Conservation (phyloP, 176 grass and related monocot genomes). For the Neostapfia colusana region DNA sequence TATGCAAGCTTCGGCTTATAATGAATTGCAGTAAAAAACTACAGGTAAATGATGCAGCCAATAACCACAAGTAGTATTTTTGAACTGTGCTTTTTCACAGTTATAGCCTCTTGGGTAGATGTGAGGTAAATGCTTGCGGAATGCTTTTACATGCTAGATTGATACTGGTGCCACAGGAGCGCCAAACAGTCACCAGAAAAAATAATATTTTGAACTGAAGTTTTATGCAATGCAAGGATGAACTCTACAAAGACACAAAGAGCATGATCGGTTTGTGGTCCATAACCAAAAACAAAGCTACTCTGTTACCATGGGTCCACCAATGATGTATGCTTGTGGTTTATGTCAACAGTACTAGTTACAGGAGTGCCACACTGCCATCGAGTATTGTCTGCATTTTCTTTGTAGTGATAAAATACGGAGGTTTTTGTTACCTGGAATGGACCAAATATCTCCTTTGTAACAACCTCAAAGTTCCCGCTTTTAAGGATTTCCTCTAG, state of each 20-base stretch:
- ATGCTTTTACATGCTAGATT: too few species aligned
- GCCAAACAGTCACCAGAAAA: too few species aligned
- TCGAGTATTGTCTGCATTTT: neutral
- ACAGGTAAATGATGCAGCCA: neutral
- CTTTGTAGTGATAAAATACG: neutral
- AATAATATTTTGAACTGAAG: too few species aligned
- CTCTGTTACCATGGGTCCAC: neutral
- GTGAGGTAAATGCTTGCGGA: too few species aligned
- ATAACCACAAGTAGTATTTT: constrained; percentile 7
- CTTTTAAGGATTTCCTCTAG: constrained; percentile 74
- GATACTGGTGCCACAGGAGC: too few species aligned
- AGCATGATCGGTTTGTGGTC: too few species aligned
- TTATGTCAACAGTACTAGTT: neutral
- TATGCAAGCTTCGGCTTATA: neutral
- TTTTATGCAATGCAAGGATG: too few species aligned
- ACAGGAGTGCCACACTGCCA: neutral
- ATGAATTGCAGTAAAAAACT: neutral
- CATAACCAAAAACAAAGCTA: too few species aligned
- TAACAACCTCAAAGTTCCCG: constrained; percentile 80
- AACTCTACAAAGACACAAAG: too few species aligned
- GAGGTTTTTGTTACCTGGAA: constrained; percentile 66
- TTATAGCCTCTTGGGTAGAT: neutral
- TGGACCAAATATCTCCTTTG: constrained; percentile 88
- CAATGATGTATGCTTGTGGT: neutral
- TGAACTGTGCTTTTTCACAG: neutral